Percentiles rank a stretch among this genome's conserved stretches.
These are phyloP conservation scores for Elaeis oleifera DNA, from an alignment of 202 grass and related monocot species.

Conservation along the genomic window DNA sequence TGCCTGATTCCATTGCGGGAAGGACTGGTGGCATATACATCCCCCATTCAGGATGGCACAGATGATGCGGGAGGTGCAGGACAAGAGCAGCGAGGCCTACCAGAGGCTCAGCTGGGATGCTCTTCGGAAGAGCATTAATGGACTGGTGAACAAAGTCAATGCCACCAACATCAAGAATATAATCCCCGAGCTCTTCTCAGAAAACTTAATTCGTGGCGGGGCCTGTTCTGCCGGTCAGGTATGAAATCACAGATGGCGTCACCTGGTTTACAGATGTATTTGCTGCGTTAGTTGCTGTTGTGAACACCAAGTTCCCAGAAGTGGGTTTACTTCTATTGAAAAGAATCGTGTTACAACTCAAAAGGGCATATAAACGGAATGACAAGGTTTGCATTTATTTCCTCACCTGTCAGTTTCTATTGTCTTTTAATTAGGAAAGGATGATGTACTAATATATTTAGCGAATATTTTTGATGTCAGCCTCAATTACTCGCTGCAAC, in stretches of 20 bases:
- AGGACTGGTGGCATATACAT: constrained; percentile 89
- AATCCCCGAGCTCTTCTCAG: constrained; percentile 61
- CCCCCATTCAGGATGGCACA: constrained; percentile 74
- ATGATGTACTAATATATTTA: constrained; percentile 14
- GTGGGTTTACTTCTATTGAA: constrained; percentile 59
- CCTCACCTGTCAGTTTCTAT: not conserved
- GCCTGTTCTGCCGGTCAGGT: constrained; percentile 86
- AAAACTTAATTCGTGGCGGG: constrained; percentile 80
- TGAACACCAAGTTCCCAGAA: constrained; percentile 90
- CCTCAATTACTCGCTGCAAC: constrained; percentile 89
- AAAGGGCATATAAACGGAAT: constrained; percentile 88
- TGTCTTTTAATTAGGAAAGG: constrained; percentile 2
- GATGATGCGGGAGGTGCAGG: constrained; percentile 86
- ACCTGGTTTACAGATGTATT: constrained; percentile 81
- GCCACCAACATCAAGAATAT: constrained; percentile 93
- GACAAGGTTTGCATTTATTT: constrained; percentile 54
- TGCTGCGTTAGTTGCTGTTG: constrained; percentile 61
- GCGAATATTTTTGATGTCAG: constrained; percentile 28
- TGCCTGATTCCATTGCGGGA: constrained; percentile 45
- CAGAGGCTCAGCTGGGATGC: constrained; percentile 92
- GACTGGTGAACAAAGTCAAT: constrained; percentile 86
- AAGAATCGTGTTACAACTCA: constrained; percentile 78
- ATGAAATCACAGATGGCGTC: constrained; percentile 95
- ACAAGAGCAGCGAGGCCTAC: constrained; percentile 70
- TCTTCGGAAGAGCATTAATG: constrained; percentile 89